phyloP scores from a whole-genome alignment of 108 stramenopile genomes.

The Nannochloropsis salina region DNA sequence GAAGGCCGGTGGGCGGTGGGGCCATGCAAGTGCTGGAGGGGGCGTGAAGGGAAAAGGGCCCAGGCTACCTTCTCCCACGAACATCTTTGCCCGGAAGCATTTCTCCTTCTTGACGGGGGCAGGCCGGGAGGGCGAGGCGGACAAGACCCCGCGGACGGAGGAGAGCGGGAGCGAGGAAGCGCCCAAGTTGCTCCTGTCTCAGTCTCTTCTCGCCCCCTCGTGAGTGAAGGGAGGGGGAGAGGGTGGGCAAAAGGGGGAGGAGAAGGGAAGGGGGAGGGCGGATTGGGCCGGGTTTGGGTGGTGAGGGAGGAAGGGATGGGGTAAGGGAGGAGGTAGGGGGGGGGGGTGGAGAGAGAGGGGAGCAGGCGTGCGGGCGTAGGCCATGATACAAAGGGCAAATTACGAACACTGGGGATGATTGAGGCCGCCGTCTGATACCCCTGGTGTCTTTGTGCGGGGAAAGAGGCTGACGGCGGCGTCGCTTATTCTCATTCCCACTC shows the following conservation, averaged over 20 bases:
- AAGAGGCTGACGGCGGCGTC: no score
- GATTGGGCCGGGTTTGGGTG: no score
- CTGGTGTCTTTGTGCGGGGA: no score
- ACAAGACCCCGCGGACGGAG: not conserved
- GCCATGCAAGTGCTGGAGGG: not conserved
- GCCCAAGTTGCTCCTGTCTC: not conserved
- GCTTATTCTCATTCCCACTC: no score
- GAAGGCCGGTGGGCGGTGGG: no score
- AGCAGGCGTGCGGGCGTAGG: not conserved
- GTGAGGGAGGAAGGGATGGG: not conserved
- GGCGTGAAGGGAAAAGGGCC: not conserved
- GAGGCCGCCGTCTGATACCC: no score
- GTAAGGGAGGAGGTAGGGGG: not conserved
- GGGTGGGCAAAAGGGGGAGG: not conserved
- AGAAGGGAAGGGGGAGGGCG: no score
- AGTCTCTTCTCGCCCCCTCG: not conserved
- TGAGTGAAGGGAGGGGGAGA: not conserved
- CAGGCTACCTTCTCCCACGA: conserved; percentile 12
- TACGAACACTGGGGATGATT: no score
- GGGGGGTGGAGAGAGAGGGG: not conserved
- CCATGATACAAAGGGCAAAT: not conserved
- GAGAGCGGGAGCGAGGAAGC: not conserved
- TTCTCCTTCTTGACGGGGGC: not conserved
- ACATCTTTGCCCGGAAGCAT: not conserved
- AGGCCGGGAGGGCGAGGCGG: not conserved